Conservation (phyloP, 371 early-diverging fungal species). For the Haplosporangium sp. region DNA sequence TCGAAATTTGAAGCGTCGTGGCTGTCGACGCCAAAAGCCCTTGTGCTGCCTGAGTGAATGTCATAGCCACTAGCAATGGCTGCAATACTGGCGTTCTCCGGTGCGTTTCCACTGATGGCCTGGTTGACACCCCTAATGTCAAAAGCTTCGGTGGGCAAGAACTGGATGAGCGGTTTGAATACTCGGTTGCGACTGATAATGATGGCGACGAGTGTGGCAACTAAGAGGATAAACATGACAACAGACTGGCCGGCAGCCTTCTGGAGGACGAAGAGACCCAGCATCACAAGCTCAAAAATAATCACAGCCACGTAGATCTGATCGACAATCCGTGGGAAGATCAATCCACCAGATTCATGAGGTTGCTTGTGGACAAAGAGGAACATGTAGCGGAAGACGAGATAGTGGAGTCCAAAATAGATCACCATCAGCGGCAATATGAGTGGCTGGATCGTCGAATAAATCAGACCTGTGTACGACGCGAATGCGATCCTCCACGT, state of each 20-base stretch:
- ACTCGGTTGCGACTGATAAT: slow-evolving; percentile 22
- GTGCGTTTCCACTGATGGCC: not conserved
- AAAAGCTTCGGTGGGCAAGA: slow-evolving; percentile 33
- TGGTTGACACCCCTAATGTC: not conserved
- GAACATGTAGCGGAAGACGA: slow-evolving; percentile 87
- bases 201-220: slow-evolving; percentile 21
- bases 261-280: slow-evolving; percentile 59
- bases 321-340: slow-evolving; percentile 74
- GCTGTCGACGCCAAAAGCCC: not conserved
- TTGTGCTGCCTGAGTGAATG: too few relatives aligned
- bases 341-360: slow-evolving; percentile 71
- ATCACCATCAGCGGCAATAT: slow-evolving; percentile 79
- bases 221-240: slow-evolving; percentile 33
- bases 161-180: slow-evolving; percentile 34
- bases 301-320: slow-evolving; percentile 78
- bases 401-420: slow-evolving; percentile 78
- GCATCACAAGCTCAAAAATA: slow-evolving; percentile 76
- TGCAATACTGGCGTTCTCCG: not conserved
- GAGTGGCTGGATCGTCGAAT: slow-evolving; percentile 84
- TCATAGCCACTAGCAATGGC: not conserved
- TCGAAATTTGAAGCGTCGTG: not conserved
- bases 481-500: too few relatives aligned
- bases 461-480: slow-evolving; percentile 75
- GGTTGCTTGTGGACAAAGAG: slow-evolving; percentile 76
- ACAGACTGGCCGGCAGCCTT: slow-evolving; percentile 31